phyloP scores from a whole-genome alignment of 352 stramenopile genomes.

The Pilasporangium apinafurcum region DNA sequence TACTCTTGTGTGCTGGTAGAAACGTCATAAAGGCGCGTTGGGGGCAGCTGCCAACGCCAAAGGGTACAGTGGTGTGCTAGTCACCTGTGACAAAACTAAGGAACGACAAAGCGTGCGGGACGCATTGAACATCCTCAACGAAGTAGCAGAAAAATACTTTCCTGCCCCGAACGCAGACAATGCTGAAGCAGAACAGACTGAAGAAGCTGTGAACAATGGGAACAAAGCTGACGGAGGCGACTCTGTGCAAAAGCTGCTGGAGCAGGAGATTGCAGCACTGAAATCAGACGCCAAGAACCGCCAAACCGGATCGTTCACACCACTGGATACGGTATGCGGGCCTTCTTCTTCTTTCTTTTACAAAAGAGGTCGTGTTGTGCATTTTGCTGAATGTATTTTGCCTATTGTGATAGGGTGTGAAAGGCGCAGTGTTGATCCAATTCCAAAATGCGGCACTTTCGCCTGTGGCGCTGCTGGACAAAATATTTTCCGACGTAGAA shows the following conservation, averaged over 20 bases:
- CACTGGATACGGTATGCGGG: conserved; percentile 39
- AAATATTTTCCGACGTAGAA: conserved; percentile 63
- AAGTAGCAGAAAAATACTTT: conserved; percentile 60
- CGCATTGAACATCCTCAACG: conserved; percentile 70
- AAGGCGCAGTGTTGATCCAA: conserved; percentile 65
- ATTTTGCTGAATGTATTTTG: not conserved
- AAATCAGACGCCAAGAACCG: conserved; percentile 48
- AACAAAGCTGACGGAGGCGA: conserved; percentile 11
- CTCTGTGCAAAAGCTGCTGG: conserved; percentile 57
- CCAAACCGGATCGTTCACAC: conserved; percentile 60
- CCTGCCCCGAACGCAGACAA: conserved; percentile 11
- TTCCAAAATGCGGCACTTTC: conserved; percentile 45
- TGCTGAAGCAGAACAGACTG: conserved; percentile 4
- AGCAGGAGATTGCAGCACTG: conserved; percentile 61
- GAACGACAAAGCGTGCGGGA: conserved; percentile 68
- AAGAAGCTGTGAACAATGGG: conserved; percentile 8
- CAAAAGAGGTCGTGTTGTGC: not conserved
- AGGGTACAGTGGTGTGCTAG: conserved; percentile 45
- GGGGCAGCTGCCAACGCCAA: conserved; percentile 47
- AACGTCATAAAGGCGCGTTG: conserved; percentile 55
- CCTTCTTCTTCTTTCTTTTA: not conserved
- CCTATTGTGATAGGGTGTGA: conserved; percentile 31
- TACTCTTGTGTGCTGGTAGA: conserved; percentile 11
- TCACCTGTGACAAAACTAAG: conserved; percentile 76
- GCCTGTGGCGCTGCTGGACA: conserved; percentile 31